Evolutionary conservation across 2,329 filamentous ascomycete species (phyloP).

Genomic region (Teratosphaeria gauchensis): DNA sequence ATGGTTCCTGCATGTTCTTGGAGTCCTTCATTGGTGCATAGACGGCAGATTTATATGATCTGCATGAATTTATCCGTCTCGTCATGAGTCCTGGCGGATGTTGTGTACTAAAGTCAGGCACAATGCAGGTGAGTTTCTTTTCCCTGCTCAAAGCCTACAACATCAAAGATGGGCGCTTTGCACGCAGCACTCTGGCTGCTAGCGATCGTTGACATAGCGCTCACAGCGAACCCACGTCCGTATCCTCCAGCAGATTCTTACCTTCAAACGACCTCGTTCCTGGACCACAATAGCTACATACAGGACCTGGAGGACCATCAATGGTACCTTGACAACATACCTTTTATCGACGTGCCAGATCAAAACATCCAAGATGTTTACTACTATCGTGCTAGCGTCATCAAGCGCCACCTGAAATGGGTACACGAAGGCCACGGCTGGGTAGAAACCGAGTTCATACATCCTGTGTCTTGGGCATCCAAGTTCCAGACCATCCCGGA

Average conservation of each 20-base stretch:
- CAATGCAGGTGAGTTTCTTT: neutral
- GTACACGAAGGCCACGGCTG: slow-evolving; percentile 29
- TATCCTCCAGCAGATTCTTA: slow-evolving; percentile 10
- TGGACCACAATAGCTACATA: slow-evolving; percentile 13
- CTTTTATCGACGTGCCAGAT: slow-evolving; percentile 36
- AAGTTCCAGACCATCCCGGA: slow-evolving; percentile 20
- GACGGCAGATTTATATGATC: neutral
- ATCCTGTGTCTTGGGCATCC: slow-evolving; percentile 23
- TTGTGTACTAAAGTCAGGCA: neutral
- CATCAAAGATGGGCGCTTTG: neutral
- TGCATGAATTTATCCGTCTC: neutral
- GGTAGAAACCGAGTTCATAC: slow-evolving; percentile 36
- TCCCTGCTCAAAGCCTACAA: neutral
- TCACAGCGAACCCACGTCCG: slow-evolving; percentile 5
- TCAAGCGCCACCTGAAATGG: slow-evolving; percentile 32
- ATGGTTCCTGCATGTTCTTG: neutral
- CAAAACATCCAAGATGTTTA: slow-evolving; percentile 35
- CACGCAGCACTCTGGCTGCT: neutral
- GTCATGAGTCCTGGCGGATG: neutral
- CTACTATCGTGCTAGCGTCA: slow-evolving; percentile 36
- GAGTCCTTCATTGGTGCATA: neutral
- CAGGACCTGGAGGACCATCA: slow-evolving; percentile 12
- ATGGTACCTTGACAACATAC: slow-evolving; percentile 32
- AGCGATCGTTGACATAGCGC: neutral
- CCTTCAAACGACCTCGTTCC: slow-evolving; percentile 9